phyloP scores from a whole-genome alignment of 2,329 filamentous ascomycete genomes.

The Phialophora expanda region DNA sequence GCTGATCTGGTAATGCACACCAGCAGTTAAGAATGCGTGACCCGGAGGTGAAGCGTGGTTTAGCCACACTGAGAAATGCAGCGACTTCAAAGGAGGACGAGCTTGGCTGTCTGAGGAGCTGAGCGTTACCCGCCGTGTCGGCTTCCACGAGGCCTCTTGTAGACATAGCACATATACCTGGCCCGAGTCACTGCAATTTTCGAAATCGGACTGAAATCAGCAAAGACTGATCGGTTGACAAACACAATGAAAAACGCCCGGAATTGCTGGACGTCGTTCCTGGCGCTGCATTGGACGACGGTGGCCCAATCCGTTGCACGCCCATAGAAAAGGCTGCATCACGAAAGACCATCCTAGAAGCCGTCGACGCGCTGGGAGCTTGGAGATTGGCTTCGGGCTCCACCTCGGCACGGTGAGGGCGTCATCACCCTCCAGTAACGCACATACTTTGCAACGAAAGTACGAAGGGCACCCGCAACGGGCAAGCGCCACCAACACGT shows the following conservation, averaged over 20 bases:
- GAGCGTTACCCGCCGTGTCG: not conserved
- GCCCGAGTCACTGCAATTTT: not conserved
- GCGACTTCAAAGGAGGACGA: not conserved
- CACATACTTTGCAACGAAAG: not conserved
- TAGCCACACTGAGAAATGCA: not conserved
- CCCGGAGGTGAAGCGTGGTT: not conserved
- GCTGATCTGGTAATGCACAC: not conserved
- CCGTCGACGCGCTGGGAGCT: not conserved
- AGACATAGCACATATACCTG: not conserved
- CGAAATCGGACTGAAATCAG: not conserved
- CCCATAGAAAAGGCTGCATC: not conserved
- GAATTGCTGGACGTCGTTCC: not conserved
- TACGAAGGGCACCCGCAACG: conserved; percentile 8
- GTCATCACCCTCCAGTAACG: not conserved
- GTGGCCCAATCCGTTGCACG: not conserved
- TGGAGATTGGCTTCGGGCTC: not conserved
- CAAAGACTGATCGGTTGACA: not conserved
- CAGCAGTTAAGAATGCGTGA: not conserved
- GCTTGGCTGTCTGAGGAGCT: not conserved
- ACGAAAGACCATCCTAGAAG: not conserved
- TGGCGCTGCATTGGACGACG: not conserved
- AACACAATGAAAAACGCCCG: not conserved
- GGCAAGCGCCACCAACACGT: conserved; percentile 32
- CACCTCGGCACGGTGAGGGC: not conserved
- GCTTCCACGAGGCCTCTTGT: not conserved